These are phyloP conservation scores for Camelina laxa DNA, from an alignment of 345 rosid species.

Conservation along the genomic window DNA sequence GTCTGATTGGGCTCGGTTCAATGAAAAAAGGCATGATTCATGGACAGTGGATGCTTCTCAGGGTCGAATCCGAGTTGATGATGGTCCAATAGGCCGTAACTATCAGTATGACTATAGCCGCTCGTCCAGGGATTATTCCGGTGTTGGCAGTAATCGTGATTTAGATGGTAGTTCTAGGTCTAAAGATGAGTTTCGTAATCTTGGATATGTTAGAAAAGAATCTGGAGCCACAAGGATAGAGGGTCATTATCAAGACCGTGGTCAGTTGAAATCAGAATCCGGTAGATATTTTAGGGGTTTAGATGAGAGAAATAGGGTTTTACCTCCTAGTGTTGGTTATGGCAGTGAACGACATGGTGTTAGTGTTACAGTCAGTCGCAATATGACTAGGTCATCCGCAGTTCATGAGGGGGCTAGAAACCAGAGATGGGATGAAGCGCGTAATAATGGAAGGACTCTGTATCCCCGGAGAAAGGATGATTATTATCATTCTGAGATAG, in stretches of 20 bases:
- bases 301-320: constrained; percentile 38
- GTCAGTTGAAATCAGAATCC: constrained; percentile 45
- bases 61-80: constrained; percentile 31
- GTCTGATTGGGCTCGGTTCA: constrained; percentile 40
- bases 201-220: constrained; percentile 48
- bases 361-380: constrained; percentile 33
- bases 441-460: constrained; percentile 41
- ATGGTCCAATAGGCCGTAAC: constrained; percentile 34
- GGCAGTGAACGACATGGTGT: constrained; percentile 42
- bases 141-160: constrained; percentile 51
- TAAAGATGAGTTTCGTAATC: constrained; percentile 48
- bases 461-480: constrained; percentile 45
- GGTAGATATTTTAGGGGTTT: constrained; percentile 55
- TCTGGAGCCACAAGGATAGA: constrained; percentile 42
- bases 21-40: constrained; percentile 33
- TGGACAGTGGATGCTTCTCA: constrained; percentile 41
- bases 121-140: constrained; percentile 42
- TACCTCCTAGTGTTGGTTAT: constrained; percentile 45
- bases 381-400: constrained; percentile 41
- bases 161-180: constrained; percentile 55
- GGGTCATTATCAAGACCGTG: constrained; percentile 41
- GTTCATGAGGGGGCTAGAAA: constrained; percentile 46
- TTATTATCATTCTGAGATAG: constrained; percentile 50
- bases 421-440: constrained; percentile 49
- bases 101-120: constrained; percentile 49